Conservation (phyloP, 2,329 filamentous ascomycete genomes). For the Periconia sp. region DNA sequence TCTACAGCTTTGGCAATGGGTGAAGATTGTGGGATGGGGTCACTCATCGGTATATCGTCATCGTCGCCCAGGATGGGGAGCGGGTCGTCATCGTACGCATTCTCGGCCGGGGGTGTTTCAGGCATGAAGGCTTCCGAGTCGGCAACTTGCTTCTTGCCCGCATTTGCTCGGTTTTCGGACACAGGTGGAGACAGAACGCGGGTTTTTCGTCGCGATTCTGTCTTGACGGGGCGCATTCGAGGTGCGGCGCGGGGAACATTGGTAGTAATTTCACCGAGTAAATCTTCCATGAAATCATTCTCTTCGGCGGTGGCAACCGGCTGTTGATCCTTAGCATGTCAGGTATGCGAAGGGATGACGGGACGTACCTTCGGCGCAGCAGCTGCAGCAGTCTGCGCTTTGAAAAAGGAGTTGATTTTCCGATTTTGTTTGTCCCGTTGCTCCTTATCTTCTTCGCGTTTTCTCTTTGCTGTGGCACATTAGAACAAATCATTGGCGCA, state of each 20-base stretch:
- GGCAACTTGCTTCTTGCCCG: slow-evolving; percentile 20
- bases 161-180: slow-evolving; percentile 45
- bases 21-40: slow-evolving; percentile 77
- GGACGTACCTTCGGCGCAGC: slow-evolving; percentile 72
- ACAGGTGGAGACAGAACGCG: slow-evolving; percentile 77
- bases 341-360: background rate
- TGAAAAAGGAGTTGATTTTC: slow-evolving; percentile 90
- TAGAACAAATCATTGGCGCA: slow-evolving; percentile 12
- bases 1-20: slow-evolving; percentile 78
- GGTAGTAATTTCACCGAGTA: slow-evolving; percentile 85
- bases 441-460: slow-evolving; percentile 82
- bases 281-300: slow-evolving; percentile 79
- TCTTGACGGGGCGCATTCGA: slow-evolving; percentile 67
- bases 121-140: slow-evolving; percentile 48
- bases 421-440: slow-evolving; percentile 61
- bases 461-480: slow-evolving; percentile 69
- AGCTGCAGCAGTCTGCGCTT: slow-evolving; percentile 71
- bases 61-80: slow-evolving; percentile 62
- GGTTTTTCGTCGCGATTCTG: slow-evolving; percentile 74
- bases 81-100: slow-evolving; percentile 56
- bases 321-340: slow-evolving; percentile 48
- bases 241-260: slow-evolving; percentile 62
- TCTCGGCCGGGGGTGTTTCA: slow-evolving; percentile 43
- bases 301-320: slow-evolving; percentile 81
- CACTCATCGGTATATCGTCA: slow-evolving; percentile 80